Conservation (phyloP, 1,284 basidiomycete species). For the Cryptococcus sp. region DNA sequence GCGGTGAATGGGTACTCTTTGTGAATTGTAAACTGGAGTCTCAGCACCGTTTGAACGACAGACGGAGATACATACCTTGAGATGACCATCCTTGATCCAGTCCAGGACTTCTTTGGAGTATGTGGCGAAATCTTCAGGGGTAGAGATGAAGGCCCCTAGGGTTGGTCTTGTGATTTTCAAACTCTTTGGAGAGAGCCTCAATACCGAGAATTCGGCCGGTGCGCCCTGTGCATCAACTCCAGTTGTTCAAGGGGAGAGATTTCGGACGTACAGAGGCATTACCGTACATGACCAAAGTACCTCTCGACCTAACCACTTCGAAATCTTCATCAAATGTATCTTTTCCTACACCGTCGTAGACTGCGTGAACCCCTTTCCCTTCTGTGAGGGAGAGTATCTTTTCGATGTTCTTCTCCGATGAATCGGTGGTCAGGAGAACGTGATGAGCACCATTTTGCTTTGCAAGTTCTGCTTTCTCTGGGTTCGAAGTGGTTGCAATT, state of each 20-base stretch:
- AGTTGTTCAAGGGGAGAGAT: constrained; percentile 3
- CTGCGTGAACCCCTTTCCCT: constrained; percentile 73
- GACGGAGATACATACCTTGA: constrained; percentile 53
- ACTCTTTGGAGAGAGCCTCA: constrained; percentile 77
- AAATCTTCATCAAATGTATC: constrained; percentile 86
- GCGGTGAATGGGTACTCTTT: constrained; percentile 78
- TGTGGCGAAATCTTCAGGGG: constrained; percentile 63
- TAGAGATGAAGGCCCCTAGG: constrained; percentile 59
- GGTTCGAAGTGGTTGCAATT: constrained; percentile 88
- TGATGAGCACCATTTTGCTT: constrained; percentile 76
- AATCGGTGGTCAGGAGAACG: constrained; percentile 69
- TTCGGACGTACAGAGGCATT: constrained; percentile 70
- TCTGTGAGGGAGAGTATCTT: constrained; percentile 74
- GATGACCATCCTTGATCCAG: constrained; percentile 57
- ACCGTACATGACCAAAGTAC: constrained; percentile 73
- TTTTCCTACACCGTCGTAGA: constrained; percentile 92
- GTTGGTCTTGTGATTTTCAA: constrained; percentile 70
- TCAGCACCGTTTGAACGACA: background rate
- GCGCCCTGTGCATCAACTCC: constrained; percentile 14
- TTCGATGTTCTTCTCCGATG: constrained; percentile 52
- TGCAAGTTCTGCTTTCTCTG: constrained; percentile 79
- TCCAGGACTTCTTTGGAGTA: constrained; percentile 67
- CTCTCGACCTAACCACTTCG: constrained; percentile 71
- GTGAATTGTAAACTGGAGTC: constrained; percentile 57
- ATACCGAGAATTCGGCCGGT: constrained; percentile 58